Evolutionary conservation across 2,329 filamentous ascomycete genomes (phyloP), one percentile per base, ranked within the genome.

Genomic region (Pseudogymnoascus sp.): DNA sequence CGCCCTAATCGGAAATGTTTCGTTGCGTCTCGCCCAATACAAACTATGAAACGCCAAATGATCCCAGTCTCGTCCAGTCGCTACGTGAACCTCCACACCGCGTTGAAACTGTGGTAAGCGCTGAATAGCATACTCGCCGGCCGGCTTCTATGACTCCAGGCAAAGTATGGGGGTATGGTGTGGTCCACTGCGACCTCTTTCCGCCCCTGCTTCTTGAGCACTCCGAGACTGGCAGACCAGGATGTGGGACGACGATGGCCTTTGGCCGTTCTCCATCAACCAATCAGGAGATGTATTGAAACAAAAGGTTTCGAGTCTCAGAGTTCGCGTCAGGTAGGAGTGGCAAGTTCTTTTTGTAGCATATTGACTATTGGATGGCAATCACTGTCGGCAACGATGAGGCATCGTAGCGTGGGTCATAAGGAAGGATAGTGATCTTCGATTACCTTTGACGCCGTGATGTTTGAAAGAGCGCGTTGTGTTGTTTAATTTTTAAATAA

Each of bases 11-110:
- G 49, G 25, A 55, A 55, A 55, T 33, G 49, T 55, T 55, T 55
- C n/a, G 25, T 55, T 55, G n/a, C 49, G 49, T 14, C 49, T 55
- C 49, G 49, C 9, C 49, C 49, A 55, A 55, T 55, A 55, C 49
- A 55, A 33, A 55, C 49, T 33, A 55, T 55, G 49, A 55, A 55
- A 55, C 49, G 49, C 28, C 49, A 55, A 55, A 33, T 33, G n/a
- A 55, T 55, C 49, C 49, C 49, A 33, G 49, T 55, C 49, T 25
- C 49, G 4, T 33, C 49, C 49, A 55, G 49, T 55, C 28, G 5
- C 49, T 55, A 55, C 49, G 49, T 55, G 49, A 55, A 55, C 49
- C 4, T 8, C n/a, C 49, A 55, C 33, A 55, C n/a, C 49, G 49
- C 49, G 28, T 55, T 55, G 49, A 55, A 55, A 55, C 49, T 5